Evolutionary conservation across 768 basidiomycete genomes (phyloP), one percentile per base, ranked within the genome.

Genomic region (Lactifluus piperatus): DNA sequence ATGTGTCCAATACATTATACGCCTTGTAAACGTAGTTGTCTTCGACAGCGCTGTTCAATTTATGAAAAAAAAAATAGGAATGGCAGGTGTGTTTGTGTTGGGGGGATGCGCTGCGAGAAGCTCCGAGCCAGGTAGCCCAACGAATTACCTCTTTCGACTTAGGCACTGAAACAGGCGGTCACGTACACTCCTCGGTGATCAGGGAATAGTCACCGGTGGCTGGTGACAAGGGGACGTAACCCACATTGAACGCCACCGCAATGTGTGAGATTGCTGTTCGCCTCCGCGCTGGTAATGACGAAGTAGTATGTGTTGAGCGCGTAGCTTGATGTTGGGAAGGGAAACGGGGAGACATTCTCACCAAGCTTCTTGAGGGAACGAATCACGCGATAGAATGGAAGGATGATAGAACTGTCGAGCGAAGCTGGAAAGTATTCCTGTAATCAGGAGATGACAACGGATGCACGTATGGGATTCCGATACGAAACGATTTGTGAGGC

Each of bases 241-340:
- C 86, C 95, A 67, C 85, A 97, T 65, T 86, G 80, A 1, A 94
- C 79, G 0, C 94, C 94, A 49, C 94, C 92, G 67, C 86, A 98
- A 41, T 93, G 76, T 4, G 90, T 91, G 57, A 98, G 74, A 67
- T 94, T 97, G 57, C 91, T 94, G 61, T 89, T 88, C 0, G 94
- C 94, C 69, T 97, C 95, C 0, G 95, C 94, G 60, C 85, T 89
- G 1, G 95, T 89, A 16, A 98, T 79, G n/a, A 97, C 91, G n/a
- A n/a, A n/a, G 67, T 97, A 98, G 75, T 98, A 98, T 11, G 93
- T 88, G 56, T 92, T 91, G 5, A 98, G 77, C 0, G 91, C 90
- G 67, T 87, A 88, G 1, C 69, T 71, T n/a, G 0, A 82, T 82
- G 2, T 75, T 71, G 0, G 91, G 88, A 11, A 97, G 74, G 9